Base-by-base conservation (phyloP, 2,329 filamentous ascomycete species). In the Diatrype stigma region DNA sequence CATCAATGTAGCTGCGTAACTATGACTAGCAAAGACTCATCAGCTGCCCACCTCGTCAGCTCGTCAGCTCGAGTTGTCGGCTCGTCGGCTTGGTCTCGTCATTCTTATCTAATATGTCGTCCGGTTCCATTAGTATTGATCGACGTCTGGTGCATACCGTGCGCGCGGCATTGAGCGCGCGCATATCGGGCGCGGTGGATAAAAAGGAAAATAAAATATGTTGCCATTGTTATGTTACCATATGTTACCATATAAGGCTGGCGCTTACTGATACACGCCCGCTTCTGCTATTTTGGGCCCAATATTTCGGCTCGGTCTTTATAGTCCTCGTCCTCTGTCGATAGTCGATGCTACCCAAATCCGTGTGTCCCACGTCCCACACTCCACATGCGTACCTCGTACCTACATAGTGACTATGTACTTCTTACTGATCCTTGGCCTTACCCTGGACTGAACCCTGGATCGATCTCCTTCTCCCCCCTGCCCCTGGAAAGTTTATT, bases 201-300 rank as follows among this genome's bases (percentile, higher is more conserved):
- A 45, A 50, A 34, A 45, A 48, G 44, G 34, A 42, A 42, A 26
- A 42, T 32, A 42, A 32, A 47, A 48, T 35, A n/a, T n/a, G n/a
- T n/a, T n/a, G n/a, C n/a, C n/a, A n/a, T n/a, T n/a, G n/a, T n/a
- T n/a, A n/a, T n/a, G n/a, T n/a, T n/a, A n/a, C n/a, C n/a, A n/a
- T 50, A 7, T 28, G 30, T 42, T 50, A 55, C 55, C 55, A 46
- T 55, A 53, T 58, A 67, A 61, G 65, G 65, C 65, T 68, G 67
- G 67, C 67, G 67, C 58, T 62, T 68, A 67, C 60, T 63, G 63
- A 64, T 56, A 64, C 65, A 52, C 52, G 42, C 55, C 53, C 51
- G 51, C 53, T 49, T 55, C 52, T 64, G 47, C 63, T 67, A 63
- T 64, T 67, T 65, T 63, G 60, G 63, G 64, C 56, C 57, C 46